Evolutionary conservation across 768 basidiomycete species (phyloP).

Genomic region (Panus rudis): DNA sequence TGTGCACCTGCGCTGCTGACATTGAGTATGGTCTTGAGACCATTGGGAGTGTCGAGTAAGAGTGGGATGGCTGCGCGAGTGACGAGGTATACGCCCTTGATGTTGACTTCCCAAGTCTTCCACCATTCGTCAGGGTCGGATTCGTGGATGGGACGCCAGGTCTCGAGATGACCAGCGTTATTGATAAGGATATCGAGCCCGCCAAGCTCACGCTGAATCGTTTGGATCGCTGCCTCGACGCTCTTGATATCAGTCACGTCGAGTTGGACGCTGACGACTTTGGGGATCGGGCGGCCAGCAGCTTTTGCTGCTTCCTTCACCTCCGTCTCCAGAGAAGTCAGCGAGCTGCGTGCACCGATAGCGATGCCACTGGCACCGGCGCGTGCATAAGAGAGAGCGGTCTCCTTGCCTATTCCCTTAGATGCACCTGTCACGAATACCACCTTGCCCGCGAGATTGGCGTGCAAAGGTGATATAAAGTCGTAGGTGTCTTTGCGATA

Average conservation of each 20-base stretch:
- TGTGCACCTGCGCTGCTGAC: conserved; percentile 1
- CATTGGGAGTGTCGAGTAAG: conserved; percentile 1
- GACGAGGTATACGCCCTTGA: conserved; percentile 8
- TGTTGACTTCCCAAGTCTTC: conserved; percentile 5
- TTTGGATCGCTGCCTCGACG: not conserved
- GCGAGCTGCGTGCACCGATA: conserved; percentile 16
- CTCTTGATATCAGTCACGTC: not conserved
- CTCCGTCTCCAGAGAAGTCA: not conserved
- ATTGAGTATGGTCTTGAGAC: conserved; percentile 7
- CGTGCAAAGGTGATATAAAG: conserved; percentile 18
- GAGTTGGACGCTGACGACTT: not conserved
- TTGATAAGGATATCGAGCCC: conserved; percentile 1
- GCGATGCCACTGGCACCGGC: conserved; percentile 22
- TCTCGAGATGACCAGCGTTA: not conserved
- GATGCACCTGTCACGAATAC: conserved; percentile 23
- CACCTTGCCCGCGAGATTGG: conserved; percentile 16
- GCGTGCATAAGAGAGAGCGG: conserved; percentile 19
- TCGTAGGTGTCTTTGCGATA: conserved; percentile 23
- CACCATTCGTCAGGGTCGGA: conserved; percentile 6
- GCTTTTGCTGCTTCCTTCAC: not conserved
- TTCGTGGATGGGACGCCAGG: no score
- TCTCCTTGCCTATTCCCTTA: conserved; percentile 21
- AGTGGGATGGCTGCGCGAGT: conserved; percentile 7
- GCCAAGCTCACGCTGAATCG: not conserved
- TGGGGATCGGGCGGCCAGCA: not conserved